These are phyloP conservation scores for Trypanosoma platydactyli DNA, from an alignment of 208 protist species.

Conservation along the genomic window DNA sequence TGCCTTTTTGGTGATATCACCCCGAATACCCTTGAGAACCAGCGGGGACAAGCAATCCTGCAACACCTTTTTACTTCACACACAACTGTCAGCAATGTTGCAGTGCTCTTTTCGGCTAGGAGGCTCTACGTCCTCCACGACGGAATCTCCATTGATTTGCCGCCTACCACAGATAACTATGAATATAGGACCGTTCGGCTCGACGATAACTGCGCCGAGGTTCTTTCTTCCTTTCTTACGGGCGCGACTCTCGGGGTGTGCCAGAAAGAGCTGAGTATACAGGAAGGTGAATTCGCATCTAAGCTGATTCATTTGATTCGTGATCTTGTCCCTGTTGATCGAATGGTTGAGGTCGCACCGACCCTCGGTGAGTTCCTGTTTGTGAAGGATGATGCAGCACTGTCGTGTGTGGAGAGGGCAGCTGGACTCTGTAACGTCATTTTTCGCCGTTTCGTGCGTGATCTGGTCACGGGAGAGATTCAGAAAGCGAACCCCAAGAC, in stretches of 20 bases:
- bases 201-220: constrained; percentile 14
- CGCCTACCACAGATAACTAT: constrained; percentile 24
- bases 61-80: constrained; percentile 74
- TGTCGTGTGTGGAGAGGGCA: constrained; percentile 66
- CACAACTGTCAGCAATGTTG: constrained; percentile 47
- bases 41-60: constrained; percentile 75
- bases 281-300: constrained; percentile 68
- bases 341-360: constrained; percentile 58
- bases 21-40: constrained; percentile 75
- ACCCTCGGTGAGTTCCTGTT: constrained; percentile 81
- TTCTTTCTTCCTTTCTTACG: constrained; percentile 30
- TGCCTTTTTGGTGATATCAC: constrained; percentile 66
- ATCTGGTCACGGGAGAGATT: constrained; percentile 58
- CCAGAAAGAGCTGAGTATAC: constrained; percentile 70
- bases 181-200: constrained; percentile 14
- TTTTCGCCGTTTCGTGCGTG: constrained; percentile 71
- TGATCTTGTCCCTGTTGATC: constrained; percentile 26
- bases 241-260: constrained; percentile 50
- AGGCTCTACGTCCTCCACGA: constrained; percentile 50
- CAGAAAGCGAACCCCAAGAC: constrained; percentile 45
- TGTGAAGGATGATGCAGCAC: constrained; percentile 73
- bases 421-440: constrained; percentile 75
- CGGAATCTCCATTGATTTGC: constrained; percentile 26
- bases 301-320: constrained; percentile 38
- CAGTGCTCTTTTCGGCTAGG: constrained; percentile 41